Evolutionary conservation across 768 basidiomycete genomes (phyloP), one percentile per base, ranked within the genome.

Genomic region (Rhodosporidiobolus odoratus): DNA sequence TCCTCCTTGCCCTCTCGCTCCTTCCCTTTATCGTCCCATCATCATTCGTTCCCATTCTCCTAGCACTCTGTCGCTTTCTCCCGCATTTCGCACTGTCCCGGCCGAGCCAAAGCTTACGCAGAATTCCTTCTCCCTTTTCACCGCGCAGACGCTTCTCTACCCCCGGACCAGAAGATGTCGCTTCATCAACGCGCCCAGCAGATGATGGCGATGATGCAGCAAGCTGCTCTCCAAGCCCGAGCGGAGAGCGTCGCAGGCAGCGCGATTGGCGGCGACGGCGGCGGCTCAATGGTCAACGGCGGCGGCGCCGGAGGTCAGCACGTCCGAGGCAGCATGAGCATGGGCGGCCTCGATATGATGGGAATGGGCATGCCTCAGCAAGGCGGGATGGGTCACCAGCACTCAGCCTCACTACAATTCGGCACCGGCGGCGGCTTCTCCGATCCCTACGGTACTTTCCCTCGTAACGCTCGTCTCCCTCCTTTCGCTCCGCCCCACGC

Each of bases 131-230:
- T 59, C 4, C 35, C 15, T 27, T 40, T 48, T 25, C 4, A 37
- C 23, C 23, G 21, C 61, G 13, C 66, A 73, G 71, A 74, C 62
- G 73, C 73, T 10, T 74, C 73, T 5, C 73, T 74, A 25, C 73
- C 73, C 12, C 65, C 52, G 58, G 73, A 74, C 43, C 73, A 74
- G 62, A 74, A 74, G 62, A 69, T 74, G 68, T 63, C 65, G 30
- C 68, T 74, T 3, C 73, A 74, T 40, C 68, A 74, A 45, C 73
- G 73, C 47, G 54, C 68, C 2, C 62, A 61, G 48, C 73, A 74
- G 58, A 74, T 74, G 73, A 74, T 74, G 73, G 40, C 38, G 38
- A 74, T 74, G 73, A 72, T 72, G 70, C 61, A 67, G 27, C 61
- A 72, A n/a, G 70, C 70, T 1, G 65, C 70, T 25, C 15, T 72